These are phyloP conservation scores for Boletus huronensis DNA, from an alignment of 768 basidiomycete genomes.

Conservation along the genomic window DNA sequence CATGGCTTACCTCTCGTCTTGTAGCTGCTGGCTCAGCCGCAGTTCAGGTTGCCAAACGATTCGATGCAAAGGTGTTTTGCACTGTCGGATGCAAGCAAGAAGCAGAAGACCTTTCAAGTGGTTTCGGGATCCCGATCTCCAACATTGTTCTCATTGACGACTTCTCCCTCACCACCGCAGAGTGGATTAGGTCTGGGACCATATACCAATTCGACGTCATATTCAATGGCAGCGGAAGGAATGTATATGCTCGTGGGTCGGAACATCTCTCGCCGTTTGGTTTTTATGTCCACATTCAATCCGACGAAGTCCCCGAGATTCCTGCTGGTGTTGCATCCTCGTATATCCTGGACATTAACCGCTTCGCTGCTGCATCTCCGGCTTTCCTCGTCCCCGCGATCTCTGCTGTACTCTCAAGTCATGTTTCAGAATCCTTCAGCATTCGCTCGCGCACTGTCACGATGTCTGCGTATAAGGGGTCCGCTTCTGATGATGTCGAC, in stretches of 20 bases:
- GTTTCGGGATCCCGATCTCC: constrained; percentile 6
- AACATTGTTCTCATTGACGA: constrained; percentile 13
- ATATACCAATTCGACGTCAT: constrained; percentile 22
- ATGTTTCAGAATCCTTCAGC: constrained; percentile 12
- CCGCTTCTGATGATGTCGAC: constrained; percentile 1
- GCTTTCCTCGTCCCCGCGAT: constrained; percentile 17
- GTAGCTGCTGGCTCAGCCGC: constrained; percentile 25
- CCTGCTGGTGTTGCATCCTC: constrained; percentile 18
- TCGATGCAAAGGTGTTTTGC: constrained; percentile 17
- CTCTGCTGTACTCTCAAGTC: constrained; percentile 18
- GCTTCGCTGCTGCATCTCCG: constrained; percentile 19
- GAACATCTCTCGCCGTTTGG: constrained; percentile 26
- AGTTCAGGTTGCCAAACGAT: constrained; percentile 25
- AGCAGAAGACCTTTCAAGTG: constrained; percentile 12
- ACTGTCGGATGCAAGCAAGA: constrained; percentile 21
- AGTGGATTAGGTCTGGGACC: constrained; percentile 15
- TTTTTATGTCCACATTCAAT: constrained; percentile 24
- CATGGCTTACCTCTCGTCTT: neutral
- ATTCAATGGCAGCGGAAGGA: constrained; percentile 22
- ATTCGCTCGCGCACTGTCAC: constrained; percentile 7
- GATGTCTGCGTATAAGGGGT: constrained; percentile 9
- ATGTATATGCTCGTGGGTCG: constrained; percentile 11
- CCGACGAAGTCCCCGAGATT: constrained; percentile 11
- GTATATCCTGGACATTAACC: constrained; percentile 21
- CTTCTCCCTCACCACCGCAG: constrained; percentile 1